A percentile compares a stretch with the other conserved stretches of the same genome.
phyloP scores from a whole-genome alignment of 179 eudicot species.

The Beta macrorhiza region DNA sequence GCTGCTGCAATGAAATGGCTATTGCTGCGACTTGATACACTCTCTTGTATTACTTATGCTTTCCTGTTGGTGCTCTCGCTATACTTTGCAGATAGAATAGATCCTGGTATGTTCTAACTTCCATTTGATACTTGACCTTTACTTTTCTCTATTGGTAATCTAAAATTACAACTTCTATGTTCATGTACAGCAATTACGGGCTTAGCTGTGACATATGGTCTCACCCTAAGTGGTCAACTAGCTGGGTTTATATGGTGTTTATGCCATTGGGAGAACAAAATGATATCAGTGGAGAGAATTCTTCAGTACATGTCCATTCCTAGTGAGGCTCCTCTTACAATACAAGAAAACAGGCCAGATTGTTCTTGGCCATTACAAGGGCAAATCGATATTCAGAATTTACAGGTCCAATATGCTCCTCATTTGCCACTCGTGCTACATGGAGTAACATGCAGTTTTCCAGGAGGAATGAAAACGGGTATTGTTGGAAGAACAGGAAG shows the following conservation, averaged over 20 bases:
- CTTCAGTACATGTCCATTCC: constrained; percentile 24
- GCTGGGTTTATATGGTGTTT: constrained; percentile 8
- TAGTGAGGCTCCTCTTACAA: constrained; percentile 21
- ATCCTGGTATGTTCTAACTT: no score
- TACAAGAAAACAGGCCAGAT: constrained; percentile 18
- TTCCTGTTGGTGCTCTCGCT: no score
- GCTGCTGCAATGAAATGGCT: no score
- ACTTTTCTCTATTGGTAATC: no score
- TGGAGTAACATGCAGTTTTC: constrained; percentile 15
- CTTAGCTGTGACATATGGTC: background rate
- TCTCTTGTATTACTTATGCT: no score
- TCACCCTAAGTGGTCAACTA: background rate
- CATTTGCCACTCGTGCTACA: constrained; percentile 20
- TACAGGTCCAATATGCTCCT: constrained; percentile 19
- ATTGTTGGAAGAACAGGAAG: constrained; percentile 22
- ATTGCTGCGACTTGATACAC: no score
- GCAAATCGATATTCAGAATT: constrained; percentile 9
- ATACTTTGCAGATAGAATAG: no score
- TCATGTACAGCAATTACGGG: no score
- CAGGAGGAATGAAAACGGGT: constrained; percentile 8
- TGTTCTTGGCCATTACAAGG: constrained; percentile 24
- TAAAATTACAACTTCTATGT: no score
- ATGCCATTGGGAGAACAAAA: constrained; percentile 14
- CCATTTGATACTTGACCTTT: no score
- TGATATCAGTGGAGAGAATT: constrained; percentile 28